Evolutionary conservation across 140 eudicot genomes (phyloP).

Genomic region (Anethum foeniculum): DNA sequence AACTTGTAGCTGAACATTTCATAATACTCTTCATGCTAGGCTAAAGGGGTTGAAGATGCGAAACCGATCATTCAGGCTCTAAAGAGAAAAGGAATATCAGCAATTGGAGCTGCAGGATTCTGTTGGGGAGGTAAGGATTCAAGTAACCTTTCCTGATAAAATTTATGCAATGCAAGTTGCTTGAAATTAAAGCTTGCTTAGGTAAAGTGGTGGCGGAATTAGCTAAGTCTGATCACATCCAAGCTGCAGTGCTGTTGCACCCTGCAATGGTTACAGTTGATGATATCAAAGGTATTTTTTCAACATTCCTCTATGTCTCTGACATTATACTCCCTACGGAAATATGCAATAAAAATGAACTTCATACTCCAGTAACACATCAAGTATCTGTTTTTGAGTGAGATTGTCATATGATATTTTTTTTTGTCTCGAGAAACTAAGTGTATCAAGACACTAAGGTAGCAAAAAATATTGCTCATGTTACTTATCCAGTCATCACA

Average conservation of each 20-base stretch:
- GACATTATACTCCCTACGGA: neutral
- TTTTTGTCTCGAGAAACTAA: neutral
- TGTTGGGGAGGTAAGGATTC: slow-evolving; percentile 77
- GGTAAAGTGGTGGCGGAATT: slow-evolving; percentile 65
- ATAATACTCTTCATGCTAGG: slow-evolving; percentile 14
- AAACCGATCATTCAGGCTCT: slow-evolving; percentile 56
- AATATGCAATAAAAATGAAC: neutral
- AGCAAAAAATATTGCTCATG: neutral
- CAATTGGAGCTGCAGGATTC: slow-evolving; percentile 75
- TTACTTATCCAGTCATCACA: neutral
- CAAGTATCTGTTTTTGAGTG: neutral
- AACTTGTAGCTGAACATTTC: neutral
- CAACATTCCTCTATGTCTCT: neutral
- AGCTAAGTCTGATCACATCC: slow-evolving; percentile 45
- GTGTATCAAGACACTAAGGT: neutral
- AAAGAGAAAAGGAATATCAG: slow-evolving; percentile 49
- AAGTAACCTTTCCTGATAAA: neutral
- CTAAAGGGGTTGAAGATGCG: slow-evolving; percentile 32
- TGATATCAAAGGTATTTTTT: slow-evolving; percentile 54
- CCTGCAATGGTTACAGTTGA: slow-evolving; percentile 55
- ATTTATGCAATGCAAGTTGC: neutral
- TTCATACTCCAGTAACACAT: neutral
- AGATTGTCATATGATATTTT: neutral
- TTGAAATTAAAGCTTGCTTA: slow-evolving; percentile 13
- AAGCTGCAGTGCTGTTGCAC: slow-evolving; percentile 61